A percentile compares a stretch with the other conserved stretches of the same genome.
Conservation (phyloP, 2,329 filamentous ascomycete genomes). For the Sporothrix sp. region DNA sequence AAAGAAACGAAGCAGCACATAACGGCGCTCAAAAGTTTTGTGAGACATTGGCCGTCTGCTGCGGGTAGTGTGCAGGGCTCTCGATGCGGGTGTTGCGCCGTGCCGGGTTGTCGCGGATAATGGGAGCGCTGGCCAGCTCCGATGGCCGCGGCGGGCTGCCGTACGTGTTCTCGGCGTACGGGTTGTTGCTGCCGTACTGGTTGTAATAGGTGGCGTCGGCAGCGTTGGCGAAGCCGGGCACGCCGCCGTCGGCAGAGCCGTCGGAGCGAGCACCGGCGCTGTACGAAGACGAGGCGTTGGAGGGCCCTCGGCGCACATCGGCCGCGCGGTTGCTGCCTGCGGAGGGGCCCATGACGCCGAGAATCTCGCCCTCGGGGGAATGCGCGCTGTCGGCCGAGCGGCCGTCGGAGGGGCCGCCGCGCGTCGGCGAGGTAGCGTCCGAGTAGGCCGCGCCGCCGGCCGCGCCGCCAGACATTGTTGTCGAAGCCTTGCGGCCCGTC, state of each 20-base stretch:
- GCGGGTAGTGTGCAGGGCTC: constrained; percentile 77
- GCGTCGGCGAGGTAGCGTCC: constrained; percentile 60
- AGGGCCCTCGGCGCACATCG: constrained; percentile 79
- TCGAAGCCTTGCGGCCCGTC: constrained; percentile 75
- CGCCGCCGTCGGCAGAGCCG: constrained; percentile 46
- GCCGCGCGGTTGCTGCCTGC: constrained; percentile 53
- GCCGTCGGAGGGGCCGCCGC: constrained; percentile 53
- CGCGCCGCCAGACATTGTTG: constrained; percentile 71
- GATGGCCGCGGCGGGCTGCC: constrained; percentile 28
- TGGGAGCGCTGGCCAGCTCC: constrained; percentile 52
- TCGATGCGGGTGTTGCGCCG: constrained; percentile 92
- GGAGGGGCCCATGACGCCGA: constrained; percentile 71
- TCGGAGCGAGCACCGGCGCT: constrained; percentile 71
- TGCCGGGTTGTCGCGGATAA: constrained; percentile 89
- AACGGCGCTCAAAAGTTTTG: constrained; percentile 65
- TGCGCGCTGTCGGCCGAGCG: constrained; percentile 49
- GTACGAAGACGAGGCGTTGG: constrained; percentile 94
- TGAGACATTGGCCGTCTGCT: constrained; percentile 88
- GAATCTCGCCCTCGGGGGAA: constrained; percentile 66
- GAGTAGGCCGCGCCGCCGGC: constrained; percentile 57
- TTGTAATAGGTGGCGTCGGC: constrained; percentile 45
- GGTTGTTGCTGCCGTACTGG: constrained; percentile 48
- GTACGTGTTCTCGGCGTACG: constrained; percentile 39
- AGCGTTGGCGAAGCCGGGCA: constrained; percentile 33
- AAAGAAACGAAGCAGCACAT: neutral